These are phyloP conservation scores for Stephania cephalantha DNA, from an alignment of 164 flowering plant genomes.

Conservation along the genomic window DNA sequence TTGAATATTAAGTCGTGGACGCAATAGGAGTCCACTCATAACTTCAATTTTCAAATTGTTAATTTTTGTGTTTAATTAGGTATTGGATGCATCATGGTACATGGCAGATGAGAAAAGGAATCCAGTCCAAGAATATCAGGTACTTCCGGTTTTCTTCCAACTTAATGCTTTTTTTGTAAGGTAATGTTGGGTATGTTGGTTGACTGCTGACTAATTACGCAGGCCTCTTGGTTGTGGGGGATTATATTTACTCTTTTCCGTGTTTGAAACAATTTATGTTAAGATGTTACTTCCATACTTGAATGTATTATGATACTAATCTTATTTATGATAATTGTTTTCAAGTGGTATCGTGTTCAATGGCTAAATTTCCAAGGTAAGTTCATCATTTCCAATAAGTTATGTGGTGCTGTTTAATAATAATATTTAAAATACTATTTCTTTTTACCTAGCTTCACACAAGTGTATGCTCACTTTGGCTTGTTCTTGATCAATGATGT, in stretches of 20 bases:
- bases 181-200: no score
- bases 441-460: no score
- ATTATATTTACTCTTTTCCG: neutral
- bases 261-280: neutral
- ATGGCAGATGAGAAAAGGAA: slow-evolving; percentile 98
- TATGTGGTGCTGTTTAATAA: neutral
- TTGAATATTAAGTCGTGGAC: no score
- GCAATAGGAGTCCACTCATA: no score
- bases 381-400: neutral
- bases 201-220: no score
- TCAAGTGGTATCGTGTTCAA: neutral
- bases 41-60: no score
- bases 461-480: no score
- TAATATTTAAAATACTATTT: no score
- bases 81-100: slow-evolving; percentile 99
- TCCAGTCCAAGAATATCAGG: slow-evolving; percentile 98
- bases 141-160: slow-evolving; percentile 14
- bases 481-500: no score
- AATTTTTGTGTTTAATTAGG: slow-evolving; percentile 33
- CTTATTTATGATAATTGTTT: neutral
- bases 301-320: neutral
- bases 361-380: neutral
- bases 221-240: no score
- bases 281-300: slow-evolving; percentile 2
- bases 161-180: neutral